phyloP scores from a whole-genome alignment of 495 filamentous ascomycete species.

The Neurospora sp. region DNA sequence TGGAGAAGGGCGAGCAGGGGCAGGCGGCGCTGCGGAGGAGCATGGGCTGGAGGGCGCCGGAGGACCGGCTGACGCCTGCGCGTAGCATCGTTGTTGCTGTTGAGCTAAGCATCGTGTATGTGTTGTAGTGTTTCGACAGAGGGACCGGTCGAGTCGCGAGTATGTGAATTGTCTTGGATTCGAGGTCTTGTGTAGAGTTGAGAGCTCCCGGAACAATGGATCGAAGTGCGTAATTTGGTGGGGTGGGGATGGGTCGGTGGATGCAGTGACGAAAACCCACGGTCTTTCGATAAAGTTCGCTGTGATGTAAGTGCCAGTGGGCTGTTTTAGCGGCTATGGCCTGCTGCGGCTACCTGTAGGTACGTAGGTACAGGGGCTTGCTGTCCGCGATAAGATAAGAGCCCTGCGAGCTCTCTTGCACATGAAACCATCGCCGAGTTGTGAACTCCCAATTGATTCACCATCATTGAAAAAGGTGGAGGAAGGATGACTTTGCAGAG shows the following conservation, averaged over 20 bases:
- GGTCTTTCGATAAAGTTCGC: not conserved
- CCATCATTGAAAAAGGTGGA: not conserved
- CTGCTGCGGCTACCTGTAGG: not conserved
- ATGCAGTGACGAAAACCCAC: not conserved
- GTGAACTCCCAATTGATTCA: not conserved
- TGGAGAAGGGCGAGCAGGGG: constrained; percentile 17
- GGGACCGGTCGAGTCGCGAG: not conserved
- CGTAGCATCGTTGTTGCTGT: constrained; percentile 26
- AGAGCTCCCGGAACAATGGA: not conserved
- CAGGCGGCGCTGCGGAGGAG: constrained; percentile 20
- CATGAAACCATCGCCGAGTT: not conserved
- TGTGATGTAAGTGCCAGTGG: not conserved
- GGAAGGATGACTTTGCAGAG: not conserved
- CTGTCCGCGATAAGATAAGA: not conserved
- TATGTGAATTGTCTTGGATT: not conserved
- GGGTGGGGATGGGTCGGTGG: not conserved
- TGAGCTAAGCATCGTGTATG: constrained; percentile 19
- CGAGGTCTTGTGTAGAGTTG: not conserved
- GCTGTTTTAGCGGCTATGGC: not conserved
- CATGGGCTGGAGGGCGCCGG: constrained; percentile 14
- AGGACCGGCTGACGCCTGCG: constrained; percentile 19
- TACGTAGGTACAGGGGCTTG: not conserved
- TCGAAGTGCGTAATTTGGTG: not conserved
- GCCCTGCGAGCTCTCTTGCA: no score
- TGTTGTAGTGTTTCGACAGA: not conserved